Conservation (phyloP, 73 alveolate genomes). For the Symbiodinium pilosum region DNA sequence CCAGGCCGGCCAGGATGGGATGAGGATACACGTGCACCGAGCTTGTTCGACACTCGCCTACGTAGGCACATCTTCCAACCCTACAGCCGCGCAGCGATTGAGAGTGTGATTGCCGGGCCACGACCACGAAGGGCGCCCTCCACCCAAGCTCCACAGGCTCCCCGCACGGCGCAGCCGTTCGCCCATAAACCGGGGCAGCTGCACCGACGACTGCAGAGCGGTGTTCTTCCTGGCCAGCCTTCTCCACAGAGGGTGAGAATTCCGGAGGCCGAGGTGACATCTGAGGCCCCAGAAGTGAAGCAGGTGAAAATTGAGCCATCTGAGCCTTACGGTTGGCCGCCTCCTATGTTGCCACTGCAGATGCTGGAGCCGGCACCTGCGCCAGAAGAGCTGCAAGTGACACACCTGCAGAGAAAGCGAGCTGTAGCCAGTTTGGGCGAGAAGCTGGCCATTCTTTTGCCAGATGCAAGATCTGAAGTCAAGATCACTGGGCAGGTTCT, state of each 20-base stretch:
- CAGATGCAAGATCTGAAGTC: not conserved
- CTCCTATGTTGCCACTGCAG: not conserved
- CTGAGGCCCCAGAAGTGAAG: not conserved
- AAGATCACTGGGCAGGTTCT: not conserved
- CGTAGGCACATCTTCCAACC: conserved; percentile 34
- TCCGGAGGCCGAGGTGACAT: not conserved
- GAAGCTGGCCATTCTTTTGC: conserved; percentile 55
- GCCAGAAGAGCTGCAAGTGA: conserved; percentile 41
- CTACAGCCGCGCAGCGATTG: not conserved
- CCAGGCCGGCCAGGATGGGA: conserved; percentile 57
- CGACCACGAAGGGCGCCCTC: not conserved
- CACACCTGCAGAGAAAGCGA: conserved; percentile 56
- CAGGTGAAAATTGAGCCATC: not conserved
- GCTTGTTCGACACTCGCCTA: conserved; percentile 43
- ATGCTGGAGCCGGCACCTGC: not conserved
- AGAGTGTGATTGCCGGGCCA: not conserved
- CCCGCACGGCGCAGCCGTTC: not conserved
- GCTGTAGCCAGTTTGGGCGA: conserved; percentile 15
- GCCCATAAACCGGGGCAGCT: conserved; percentile 54
- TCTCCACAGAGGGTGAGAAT: no score
- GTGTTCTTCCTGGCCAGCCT: no score
- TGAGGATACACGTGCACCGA: conserved; percentile 84
- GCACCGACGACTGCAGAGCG: conserved; percentile 24
- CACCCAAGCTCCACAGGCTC: not conserved
- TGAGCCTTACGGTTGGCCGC: not conserved